Conservation (phyloP, 2,329 filamentous ascomycete genomes). For the Spiromastix sp. region DNA sequence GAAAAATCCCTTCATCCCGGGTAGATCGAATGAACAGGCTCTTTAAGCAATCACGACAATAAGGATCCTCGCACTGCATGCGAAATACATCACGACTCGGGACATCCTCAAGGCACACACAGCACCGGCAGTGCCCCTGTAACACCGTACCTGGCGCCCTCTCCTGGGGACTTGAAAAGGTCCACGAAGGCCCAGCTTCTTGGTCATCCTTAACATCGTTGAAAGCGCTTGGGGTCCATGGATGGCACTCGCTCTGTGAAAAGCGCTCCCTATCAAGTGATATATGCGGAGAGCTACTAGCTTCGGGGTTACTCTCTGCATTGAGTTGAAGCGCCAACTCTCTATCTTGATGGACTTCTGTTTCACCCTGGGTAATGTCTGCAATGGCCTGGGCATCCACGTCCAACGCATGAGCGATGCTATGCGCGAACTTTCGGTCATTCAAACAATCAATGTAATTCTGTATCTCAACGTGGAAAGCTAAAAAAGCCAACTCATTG, state of each 20-base stretch:
- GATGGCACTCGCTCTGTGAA: no score
- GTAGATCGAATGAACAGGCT: conserved; percentile 10
- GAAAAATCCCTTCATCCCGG: conserved; percentile 17
- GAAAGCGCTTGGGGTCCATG: no score
- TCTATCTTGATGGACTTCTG: conserved; percentile 1
- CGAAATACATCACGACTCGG: neutral
- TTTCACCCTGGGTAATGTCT: neutral
- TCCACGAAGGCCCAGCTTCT: conserved; percentile 1
- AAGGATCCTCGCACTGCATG: conserved; percentile 13
- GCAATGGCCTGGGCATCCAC: conserved; percentile 1
- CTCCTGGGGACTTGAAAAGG: conserved; percentile 1
- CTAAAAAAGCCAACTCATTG: neutral
- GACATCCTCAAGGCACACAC: conserved; percentile 1
- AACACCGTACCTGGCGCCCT: neutral
- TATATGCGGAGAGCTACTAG: no score
- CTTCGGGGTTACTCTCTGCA: no score
- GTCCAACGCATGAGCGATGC: conserved; percentile 1
- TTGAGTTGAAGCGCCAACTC: conserved; percentile 2
- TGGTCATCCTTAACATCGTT: neutral
- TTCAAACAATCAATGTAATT: neutral
- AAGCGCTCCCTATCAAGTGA: no score
- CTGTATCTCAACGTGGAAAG: neutral
- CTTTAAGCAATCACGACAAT: conserved; percentile 15
- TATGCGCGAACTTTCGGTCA: conserved; percentile 4
- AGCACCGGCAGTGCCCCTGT: neutral